These are phyloP conservation scores for Xanthoconium separans DNA, from an alignment of 1,284 basidiomycete species.

Conservation along the genomic window DNA sequence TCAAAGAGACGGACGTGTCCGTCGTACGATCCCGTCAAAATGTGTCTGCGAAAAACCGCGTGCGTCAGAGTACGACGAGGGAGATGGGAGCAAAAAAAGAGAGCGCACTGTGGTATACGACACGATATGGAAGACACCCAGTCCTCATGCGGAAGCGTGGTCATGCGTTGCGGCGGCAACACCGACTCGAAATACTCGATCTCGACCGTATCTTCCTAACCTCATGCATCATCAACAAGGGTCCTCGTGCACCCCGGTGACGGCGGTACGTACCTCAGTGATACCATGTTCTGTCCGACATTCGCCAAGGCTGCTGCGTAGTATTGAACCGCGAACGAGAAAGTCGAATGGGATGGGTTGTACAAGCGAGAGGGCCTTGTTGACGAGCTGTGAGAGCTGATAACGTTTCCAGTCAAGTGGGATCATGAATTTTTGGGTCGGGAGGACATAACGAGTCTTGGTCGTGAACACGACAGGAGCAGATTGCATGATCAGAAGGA, in stretches of 20 bases:
- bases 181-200: conserved; percentile 94
- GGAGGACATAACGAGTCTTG: conserved; percentile 62
- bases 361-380: conserved; percentile 70
- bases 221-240: conserved; percentile 21
- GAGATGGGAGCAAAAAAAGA: background rate
- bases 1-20: conserved; percentile 75
- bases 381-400: conserved; percentile 97
- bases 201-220: conserved; percentile 83
- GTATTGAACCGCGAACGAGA: conserved; percentile 79
- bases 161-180: conserved; percentile 84
- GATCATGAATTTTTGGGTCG: conserved; percentile 92
- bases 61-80: background rate
- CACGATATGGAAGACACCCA: conserved; percentile 90
- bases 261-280: conserved; percentile 20
- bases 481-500: too few relatives aligned
- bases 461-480: too few relatives aligned
- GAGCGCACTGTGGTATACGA: conserved; percentile 60
- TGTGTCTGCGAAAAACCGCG: conserved; percentile 45
- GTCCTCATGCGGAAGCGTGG: conserved; percentile 85
- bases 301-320: conserved; percentile 72
- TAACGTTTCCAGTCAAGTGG: conserved; percentile 89
- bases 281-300: conserved; percentile 43
- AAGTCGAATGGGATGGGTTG: conserved; percentile 91
- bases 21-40: conserved; percentile 82
- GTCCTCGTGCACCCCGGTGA: conserved; percentile 2